These are phyloP conservation scores for Xylaria sp. DNA, from an alignment of 2,329 filamentous ascomycete genomes.

Conservation along the genomic window DNA sequence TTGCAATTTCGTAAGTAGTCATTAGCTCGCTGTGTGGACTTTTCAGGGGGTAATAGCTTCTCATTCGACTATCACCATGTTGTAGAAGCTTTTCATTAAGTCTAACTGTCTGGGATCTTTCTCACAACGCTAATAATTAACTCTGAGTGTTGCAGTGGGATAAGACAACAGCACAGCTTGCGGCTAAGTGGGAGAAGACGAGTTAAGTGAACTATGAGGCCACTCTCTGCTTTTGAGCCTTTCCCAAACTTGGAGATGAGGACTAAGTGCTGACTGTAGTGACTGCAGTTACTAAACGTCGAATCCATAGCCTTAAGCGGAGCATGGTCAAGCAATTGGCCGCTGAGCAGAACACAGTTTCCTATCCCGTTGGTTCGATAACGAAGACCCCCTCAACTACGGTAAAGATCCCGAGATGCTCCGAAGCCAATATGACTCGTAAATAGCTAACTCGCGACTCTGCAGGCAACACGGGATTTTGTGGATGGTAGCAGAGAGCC, in stretches of 20 bases:
- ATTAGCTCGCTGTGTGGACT: neutral
- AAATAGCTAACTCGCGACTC: neutral
- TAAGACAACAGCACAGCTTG: slow-evolving; percentile 40
- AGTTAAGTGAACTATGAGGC: slow-evolving; percentile 28
- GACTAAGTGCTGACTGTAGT: slow-evolving; percentile 3
- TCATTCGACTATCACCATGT: neutral
- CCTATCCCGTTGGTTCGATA: slow-evolving; percentile 31
- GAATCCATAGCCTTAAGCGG: slow-evolving; percentile 42
- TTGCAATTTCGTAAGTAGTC: slow-evolving; percentile 20
- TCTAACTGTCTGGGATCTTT: no score
- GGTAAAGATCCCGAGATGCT: slow-evolving; percentile 20
- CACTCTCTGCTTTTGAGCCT: neutral
- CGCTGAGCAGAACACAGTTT: slow-evolving; percentile 34
- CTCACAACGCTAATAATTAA: slow-evolving; percentile 9
- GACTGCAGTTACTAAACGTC: slow-evolving; percentile 31
- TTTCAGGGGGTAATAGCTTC: neutral
- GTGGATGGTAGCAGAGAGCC: slow-evolving; percentile 34
- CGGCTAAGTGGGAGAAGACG: slow-evolving; percentile 43
- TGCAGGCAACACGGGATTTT: slow-evolving; percentile 24
- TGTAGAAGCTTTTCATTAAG: neutral
- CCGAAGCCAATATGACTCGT: neutral
- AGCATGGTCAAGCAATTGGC: slow-evolving; percentile 47
- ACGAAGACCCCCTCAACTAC: slow-evolving; percentile 16
- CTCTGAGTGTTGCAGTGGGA: slow-evolving; percentile 35
- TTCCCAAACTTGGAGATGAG: neutral